phyloP scores from a whole-genome alignment of 2,329 filamentous ascomycete species.

The Chalaropsis thielavioides region DNA sequence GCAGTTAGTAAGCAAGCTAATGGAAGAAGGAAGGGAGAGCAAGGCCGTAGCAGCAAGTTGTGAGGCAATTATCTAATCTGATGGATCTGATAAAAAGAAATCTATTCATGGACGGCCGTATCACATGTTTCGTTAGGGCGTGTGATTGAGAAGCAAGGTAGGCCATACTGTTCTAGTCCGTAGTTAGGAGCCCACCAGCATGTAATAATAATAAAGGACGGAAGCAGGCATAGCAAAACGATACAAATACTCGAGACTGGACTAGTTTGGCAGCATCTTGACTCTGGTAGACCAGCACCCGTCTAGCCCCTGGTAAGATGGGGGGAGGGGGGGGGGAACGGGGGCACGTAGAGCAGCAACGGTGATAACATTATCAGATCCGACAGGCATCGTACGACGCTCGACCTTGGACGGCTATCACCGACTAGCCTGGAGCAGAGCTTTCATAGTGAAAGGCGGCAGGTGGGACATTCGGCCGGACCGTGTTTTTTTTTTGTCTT shows the following conservation, averaged over 20 bases:
- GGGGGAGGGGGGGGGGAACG: too few species aligned
- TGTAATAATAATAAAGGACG: not conserved
- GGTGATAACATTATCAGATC: not conserved
- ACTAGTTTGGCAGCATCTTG: not conserved
- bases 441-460: not conserved
- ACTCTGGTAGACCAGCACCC: not conserved
- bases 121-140: not conserved
- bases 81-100: constrained; percentile 37
- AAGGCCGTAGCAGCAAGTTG: not conserved
- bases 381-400: not conserved
- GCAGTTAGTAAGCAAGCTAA: not conserved
- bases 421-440: not conserved
- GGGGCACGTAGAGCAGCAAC: not conserved
- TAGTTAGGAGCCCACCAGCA: not conserved
- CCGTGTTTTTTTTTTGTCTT: too few species aligned
- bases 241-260: not conserved
- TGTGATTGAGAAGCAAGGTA: too few species aligned
- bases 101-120: not conserved
- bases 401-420: not conserved
- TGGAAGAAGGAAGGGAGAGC: not conserved
- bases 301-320: too few species aligned
- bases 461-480: too few species aligned
- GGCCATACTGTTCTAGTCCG: not conserved
- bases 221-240: not conserved
- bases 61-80: constrained; percentile 36